A percentile compares a stretch with the other conserved stretches of the same genome.
Evolutionary conservation across 306 rosid species (phyloP).

Genomic region (Amphicarpaea edgeworthii): DNA sequence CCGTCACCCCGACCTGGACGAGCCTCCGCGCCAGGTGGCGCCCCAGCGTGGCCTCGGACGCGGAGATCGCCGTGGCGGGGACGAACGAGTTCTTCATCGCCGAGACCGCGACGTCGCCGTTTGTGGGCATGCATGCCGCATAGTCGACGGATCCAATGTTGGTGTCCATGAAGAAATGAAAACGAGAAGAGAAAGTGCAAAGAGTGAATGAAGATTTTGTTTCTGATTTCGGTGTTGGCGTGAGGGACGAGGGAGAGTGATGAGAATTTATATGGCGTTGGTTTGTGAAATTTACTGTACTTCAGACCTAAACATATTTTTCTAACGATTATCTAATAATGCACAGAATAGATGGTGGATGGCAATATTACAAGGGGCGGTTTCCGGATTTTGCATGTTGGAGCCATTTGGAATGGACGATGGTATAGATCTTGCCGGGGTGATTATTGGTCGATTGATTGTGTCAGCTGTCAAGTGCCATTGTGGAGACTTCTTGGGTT

Average conservation of each 20-base stretch:
- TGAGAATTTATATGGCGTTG: conserved; percentile 9
- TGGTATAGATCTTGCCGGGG: not conserved
- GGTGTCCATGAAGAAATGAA: conserved; percentile 40
- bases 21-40: conserved; percentile 63
- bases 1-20: conserved; percentile 62
- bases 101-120: conserved; percentile 38
- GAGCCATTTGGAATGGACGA: not conserved
- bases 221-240: no score
- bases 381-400: conserved; percentile 18
- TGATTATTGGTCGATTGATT: no score
- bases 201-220: no score
- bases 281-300: no score
- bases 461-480: no score
- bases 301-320: no score
- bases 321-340: no score
- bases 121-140: conserved; percentile 33
- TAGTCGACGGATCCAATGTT: conserved; percentile 52
- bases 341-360: not conserved
- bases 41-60: conserved; percentile 58
- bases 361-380: conserved; percentile 47
- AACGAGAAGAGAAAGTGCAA: not conserved
- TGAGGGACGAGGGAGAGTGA: not conserved
- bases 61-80: conserved; percentile 10
- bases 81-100: conserved; percentile 41
- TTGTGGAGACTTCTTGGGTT: not conserved